Percentiles rank a stretch among this genome's conserved stretches.
Evolutionary conservation across 106 monocot genomes (phyloP).

Genomic region (Acorus gramineus): DNA sequence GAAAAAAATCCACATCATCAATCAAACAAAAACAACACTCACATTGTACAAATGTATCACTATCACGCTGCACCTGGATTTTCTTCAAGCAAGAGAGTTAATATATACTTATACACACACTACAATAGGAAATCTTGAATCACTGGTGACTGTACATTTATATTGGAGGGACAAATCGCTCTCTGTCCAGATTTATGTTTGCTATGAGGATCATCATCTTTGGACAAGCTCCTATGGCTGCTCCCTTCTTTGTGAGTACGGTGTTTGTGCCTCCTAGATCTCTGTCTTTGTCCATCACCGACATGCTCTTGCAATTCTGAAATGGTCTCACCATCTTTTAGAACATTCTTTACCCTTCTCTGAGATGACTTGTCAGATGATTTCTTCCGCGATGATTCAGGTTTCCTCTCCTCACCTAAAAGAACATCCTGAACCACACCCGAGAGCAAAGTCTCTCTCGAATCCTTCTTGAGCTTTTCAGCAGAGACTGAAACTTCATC

Average conservation of each 20-base stretch:
- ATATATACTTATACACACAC: too few relatives aligned
- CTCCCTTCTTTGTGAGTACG: conserved; percentile 26
- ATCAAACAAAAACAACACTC: too few relatives aligned
- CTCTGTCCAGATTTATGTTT: conserved; percentile 44
- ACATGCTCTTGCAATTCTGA: conserved; percentile 22
- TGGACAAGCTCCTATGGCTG: conserved; percentile 26
- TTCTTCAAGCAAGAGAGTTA: too few relatives aligned
- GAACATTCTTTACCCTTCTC: conserved; percentile 13
- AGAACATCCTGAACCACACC: conserved; percentile 52
- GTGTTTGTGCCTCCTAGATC: conserved; percentile 33
- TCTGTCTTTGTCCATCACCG: conserved; percentile 18
- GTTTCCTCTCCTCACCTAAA: conserved; percentile 22
- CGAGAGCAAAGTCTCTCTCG: conserved; percentile 42
- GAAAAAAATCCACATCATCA: too few relatives aligned
- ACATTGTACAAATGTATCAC: too few relatives aligned
- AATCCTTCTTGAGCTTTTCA: conserved; percentile 10
- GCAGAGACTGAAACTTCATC: conserved; percentile 17
- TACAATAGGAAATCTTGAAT: conserved; percentile 83
- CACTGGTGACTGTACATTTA: conserved; percentile 35
- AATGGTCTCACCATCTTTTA: conserved; percentile 3
- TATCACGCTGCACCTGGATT: too few relatives aligned
- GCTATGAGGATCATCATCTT: conserved; percentile 29
- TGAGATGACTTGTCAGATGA: conserved; percentile 12
- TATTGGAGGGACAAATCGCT: conserved; percentile 19
- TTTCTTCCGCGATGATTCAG: conserved; percentile 11